Conservation (phyloP, 345 rosid species). For the Pistacia integerrima region DNA sequence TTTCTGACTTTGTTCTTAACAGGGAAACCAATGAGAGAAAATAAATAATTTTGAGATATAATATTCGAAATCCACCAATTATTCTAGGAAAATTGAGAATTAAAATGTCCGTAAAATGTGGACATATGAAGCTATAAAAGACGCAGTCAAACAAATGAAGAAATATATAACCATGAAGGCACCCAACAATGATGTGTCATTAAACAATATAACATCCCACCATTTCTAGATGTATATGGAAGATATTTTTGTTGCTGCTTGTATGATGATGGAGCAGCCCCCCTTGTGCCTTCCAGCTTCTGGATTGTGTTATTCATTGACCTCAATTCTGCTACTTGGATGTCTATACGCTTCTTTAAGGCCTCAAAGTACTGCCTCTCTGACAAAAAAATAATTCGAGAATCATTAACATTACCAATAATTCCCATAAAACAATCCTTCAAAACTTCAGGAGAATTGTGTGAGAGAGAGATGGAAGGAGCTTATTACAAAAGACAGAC, state of each 20-base stretch:
- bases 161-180: background rate
- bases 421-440: background rate
- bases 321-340: constrained; percentile 26
- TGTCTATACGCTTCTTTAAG: constrained; percentile 14
- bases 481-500: background rate
- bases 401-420: background rate
- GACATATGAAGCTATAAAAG: background rate
- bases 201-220: constrained; percentile 14
- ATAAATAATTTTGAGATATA: too few species aligned
- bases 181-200: background rate
- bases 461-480: background rate
- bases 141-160: background rate
- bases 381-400: constrained; percentile 15
- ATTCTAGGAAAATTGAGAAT: background rate
- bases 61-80: background rate
- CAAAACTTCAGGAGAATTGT: background rate
- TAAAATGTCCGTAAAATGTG: background rate
- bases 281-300: constrained; percentile 19
- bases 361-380: constrained; percentile 25
- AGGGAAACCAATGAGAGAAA: background rate
- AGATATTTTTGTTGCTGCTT: constrained; percentile 6
- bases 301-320: constrained; percentile 11
- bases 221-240: constrained; percentile 14
- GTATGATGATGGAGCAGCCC: constrained; percentile 10
- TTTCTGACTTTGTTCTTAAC: background rate